A percentile compares a stretch with the other conserved stretches of the same genome.
These are phyloP conservation scores for Chlorokybus atmophyticus DNA, from an alignment of 139 green algal genomes.

Conservation along the genomic window DNA sequence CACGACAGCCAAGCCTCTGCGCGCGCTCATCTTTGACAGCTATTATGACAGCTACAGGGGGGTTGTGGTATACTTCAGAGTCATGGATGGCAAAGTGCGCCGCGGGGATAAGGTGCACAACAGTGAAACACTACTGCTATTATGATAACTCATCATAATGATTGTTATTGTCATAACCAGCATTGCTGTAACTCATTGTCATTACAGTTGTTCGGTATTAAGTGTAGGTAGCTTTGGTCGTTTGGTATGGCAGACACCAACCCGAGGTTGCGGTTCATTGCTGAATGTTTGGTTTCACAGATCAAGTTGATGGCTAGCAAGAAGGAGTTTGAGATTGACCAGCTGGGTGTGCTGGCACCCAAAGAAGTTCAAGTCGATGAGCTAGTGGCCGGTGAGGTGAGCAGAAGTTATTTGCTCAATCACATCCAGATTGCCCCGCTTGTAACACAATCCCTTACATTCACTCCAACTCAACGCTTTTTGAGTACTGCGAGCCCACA, in stretches of 20 bases:
- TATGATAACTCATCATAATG: slow-evolving; percentile 88
- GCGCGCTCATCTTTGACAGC: slow-evolving; percentile 93
- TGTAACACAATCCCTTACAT: too few species aligned
- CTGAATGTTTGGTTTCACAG: too few species aligned
- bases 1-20: slow-evolving; percentile 44
- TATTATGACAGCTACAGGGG: slow-evolving; percentile 90
- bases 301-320: background rate
- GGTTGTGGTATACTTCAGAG: slow-evolving; percentile 69
- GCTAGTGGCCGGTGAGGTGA: slow-evolving; percentile 68
- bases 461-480: too few species aligned
- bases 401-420: slow-evolving; percentile 1
- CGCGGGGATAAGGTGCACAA: slow-evolving; percentile 59
- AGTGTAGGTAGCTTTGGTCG: too few species aligned
- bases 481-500: background rate
- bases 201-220: too few species aligned
- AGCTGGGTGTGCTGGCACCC: slow-evolving; percentile 81
- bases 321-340: slow-evolving; percentile 69
- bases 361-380: slow-evolving; percentile 65
- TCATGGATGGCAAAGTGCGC: slow-evolving; percentile 65
- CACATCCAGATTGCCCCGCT: too few species aligned
- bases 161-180: too few species aligned
- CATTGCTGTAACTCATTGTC: too few species aligned
- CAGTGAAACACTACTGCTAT: too few species aligned
- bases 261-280: too few species aligned
- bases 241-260: too few species aligned